Base-by-base conservation (phyloP, 2,329 filamentous ascomycete species). In the Colletotrichum gigasporum region DNA sequence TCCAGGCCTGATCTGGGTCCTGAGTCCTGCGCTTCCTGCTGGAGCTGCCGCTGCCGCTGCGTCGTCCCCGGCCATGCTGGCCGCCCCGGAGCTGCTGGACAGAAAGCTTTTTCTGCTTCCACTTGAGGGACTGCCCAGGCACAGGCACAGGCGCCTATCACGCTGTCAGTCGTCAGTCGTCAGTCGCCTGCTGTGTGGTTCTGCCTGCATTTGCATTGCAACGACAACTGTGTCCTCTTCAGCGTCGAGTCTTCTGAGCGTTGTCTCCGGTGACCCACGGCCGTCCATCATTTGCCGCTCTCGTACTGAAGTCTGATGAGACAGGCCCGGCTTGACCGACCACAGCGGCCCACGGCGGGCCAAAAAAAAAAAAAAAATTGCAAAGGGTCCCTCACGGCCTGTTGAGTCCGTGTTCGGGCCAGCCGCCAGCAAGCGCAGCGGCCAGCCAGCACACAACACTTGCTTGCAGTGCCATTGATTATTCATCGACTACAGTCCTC, bases 181-280 rank as follows among this genome's bases (percentile, higher is more conserved):
- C 45, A 48, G 18, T 2, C n/a, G n/a, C n/a, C 30, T n/a, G 10
- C 18, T 9, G 2, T 35, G 20, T 54, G 37, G 3, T 37, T 54
- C 51, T 54, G 37, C 16, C 26, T 42, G 37, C 51, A n/a, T n/a
- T 4, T 39, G 35, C 35, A 16, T 24, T 24, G 37, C 10, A 57
- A 37, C 26, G 20, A 32, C 60, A 59, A 59, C 60, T 42, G 60
- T 63, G 45, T 63, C 60, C 60, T 63, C 30, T n/a, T n/a, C n/a
- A n/a, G n/a, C n/a, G n/a, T 44, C n/a, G 34, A 26, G 18, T 52
- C n/a, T n/a, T 10, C 48, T 51, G 37, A 34, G 37, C 51, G 51
- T 37, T 42, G 51, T n/a, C 51, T 42, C 35, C 51, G 26, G 26
- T 42, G 51, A 54, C 51, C 51, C 51, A 54, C 51, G 37, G 37